Percentiles rank a stretch among this genome's conserved stretches.
Conservation (phyloP, 2,329 filamentous ascomycete genomes). For the Blastomyces silverae region DNA sequence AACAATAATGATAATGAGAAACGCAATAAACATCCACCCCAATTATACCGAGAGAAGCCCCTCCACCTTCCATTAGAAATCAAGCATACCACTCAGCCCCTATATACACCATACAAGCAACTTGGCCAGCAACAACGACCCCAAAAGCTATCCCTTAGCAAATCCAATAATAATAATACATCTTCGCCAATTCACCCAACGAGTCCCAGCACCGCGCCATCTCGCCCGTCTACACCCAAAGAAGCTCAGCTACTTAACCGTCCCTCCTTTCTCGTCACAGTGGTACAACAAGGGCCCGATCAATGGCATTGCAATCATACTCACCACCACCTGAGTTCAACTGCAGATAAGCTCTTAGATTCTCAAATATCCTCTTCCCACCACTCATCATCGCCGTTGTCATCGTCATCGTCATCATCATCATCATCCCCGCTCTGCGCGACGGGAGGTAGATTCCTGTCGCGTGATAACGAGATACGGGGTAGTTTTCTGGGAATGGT, state of each 20-base stretch:
- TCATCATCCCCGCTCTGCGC: not conserved
- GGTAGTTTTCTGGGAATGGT: conserved; percentile 15
- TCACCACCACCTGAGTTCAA: not conserved
- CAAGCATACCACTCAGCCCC: not conserved
- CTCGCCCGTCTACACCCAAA: not conserved
- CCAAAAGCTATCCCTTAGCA: not conserved
- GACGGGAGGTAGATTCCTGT: not conserved
- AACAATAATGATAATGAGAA: not conserved
- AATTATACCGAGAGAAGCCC: not conserved
- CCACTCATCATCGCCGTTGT: too few relatives aligned
- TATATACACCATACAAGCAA: not conserved
- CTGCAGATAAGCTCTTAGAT: not conserved
- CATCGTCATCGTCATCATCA: not conserved
- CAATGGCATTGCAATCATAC: too few relatives aligned
- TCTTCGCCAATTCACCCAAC: not conserved
- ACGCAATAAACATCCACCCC: not conserved
- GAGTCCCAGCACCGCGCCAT: not conserved
- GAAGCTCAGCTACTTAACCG: not conserved
- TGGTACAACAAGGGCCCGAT: not conserved
- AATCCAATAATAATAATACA: not conserved
- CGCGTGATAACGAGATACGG: conserved; percentile 9
- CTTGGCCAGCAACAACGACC: not conserved
- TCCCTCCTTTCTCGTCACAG: not conserved
- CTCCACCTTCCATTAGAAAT: not conserved
- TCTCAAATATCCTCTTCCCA: not conserved